phyloP scores from a whole-genome alignment of 2,329 filamentous ascomycete species.

The Phialophora tarda region DNA sequence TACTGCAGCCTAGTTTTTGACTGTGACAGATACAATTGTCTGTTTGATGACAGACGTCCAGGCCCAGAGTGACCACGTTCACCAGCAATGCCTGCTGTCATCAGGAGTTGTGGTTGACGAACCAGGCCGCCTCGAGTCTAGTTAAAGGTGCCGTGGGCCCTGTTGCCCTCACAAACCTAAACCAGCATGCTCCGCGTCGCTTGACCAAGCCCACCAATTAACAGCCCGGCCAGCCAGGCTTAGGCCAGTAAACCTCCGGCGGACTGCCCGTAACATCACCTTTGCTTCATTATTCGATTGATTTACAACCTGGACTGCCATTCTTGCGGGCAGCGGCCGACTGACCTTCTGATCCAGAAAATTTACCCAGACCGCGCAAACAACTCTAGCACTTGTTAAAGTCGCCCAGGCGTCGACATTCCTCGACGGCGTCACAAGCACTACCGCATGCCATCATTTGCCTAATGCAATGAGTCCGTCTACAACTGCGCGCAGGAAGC shows the following conservation, averaged over 20 bases:
- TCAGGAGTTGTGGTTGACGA: not conserved
- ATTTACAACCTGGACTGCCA: not conserved
- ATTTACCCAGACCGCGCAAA: not conserved
- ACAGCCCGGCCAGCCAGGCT: not conserved
- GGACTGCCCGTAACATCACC: not conserved
- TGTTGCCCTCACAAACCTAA: not conserved
- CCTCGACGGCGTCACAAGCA: not conserved
- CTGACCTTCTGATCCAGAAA: slow-evolving; percentile 4
- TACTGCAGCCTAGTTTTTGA: not conserved
- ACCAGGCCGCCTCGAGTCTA: not conserved
- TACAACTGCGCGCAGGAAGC: slow-evolving; percentile 27
- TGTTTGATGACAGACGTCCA: not conserved
- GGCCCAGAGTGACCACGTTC: not conserved
- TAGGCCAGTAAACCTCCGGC: not conserved
- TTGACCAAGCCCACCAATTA: not conserved
- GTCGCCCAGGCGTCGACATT: not conserved
- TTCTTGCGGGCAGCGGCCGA: not conserved
- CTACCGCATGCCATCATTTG: not conserved
- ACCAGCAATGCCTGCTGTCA: not conserved
- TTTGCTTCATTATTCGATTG: slow-evolving; percentile 1
- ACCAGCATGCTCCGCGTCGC: not conserved
- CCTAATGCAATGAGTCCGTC: slow-evolving; percentile 29
- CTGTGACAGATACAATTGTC: not conserved
- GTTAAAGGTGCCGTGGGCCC: not conserved
- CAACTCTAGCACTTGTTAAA: not conserved